Conservation (phyloP, 2,329 filamentous ascomycete species). For the Aspergillus flavus region DNA sequence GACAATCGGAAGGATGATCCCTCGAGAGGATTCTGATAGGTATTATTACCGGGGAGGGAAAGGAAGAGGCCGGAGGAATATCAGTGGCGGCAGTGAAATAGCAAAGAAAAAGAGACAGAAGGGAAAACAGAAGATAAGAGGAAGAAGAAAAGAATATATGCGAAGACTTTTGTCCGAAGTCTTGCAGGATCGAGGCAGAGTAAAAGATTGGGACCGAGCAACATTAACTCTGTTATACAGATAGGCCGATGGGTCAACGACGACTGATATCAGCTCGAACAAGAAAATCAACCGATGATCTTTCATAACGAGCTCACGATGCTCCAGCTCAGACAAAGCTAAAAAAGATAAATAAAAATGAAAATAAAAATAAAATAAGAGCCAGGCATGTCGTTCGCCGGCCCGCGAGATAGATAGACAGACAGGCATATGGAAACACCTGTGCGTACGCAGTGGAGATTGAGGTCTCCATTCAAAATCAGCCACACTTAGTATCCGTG, state of each 20-base stretch:
- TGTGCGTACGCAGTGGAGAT: slow-evolving; percentile 16
- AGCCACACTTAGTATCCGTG: slow-evolving; percentile 21
- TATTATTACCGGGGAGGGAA: not conserved
- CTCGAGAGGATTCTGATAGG: slow-evolving; percentile 1
- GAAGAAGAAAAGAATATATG: slow-evolving; percentile 15
- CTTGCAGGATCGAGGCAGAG: slow-evolving; percentile 19
- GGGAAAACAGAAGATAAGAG: slow-evolving; percentile 16
- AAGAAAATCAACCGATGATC: slow-evolving; percentile 23
- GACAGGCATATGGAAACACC: slow-evolving; percentile 13
- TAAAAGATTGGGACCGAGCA: slow-evolving; percentile 16
- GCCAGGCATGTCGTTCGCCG: slow-evolving; percentile 8
- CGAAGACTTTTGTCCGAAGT: slow-evolving; percentile 23
- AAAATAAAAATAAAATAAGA: not conserved
- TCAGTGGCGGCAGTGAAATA: slow-evolving; percentile 1
- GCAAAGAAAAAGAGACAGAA: slow-evolving; percentile 9
- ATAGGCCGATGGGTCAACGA: slow-evolving; percentile 19
- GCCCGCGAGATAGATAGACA: slow-evolving; percentile 12
- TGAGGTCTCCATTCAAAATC: slow-evolving; percentile 14
- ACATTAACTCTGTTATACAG: slow-evolving; percentile 23
- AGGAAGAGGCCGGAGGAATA: not conserved
- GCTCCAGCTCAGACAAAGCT: slow-evolving; percentile 6
- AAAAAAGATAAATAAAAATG: not conserved
- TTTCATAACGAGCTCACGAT: slow-evolving; percentile 10
- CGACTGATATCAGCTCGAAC: slow-evolving; percentile 19
- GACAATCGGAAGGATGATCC: not conserved